A percentile compares a stretch with the other conserved stretches of the same genome.
Evolutionary conservation across 371 early-diverging fungal species (phyloP).

Genomic region (Mucor ambiguus): DNA sequence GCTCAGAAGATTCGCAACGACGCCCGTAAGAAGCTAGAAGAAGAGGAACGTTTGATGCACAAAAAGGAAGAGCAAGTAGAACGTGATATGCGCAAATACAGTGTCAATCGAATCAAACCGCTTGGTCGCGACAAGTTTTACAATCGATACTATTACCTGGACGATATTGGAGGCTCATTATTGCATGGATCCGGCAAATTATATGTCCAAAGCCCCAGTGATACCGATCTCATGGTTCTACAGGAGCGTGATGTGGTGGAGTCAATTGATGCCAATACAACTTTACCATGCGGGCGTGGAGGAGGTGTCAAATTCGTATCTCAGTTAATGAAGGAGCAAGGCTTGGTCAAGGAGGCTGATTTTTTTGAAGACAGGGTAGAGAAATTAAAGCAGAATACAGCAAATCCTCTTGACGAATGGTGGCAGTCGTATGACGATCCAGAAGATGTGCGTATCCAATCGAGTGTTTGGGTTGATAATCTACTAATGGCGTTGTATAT

Average conservation of each 20-base stretch:
- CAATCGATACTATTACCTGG: conserved; percentile 87
- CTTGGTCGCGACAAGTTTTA: conserved; percentile 85
- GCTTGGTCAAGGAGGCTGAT: conserved; percentile 28
- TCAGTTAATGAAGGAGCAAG: conserved; percentile 36
- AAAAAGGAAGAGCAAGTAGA: conserved; percentile 65
- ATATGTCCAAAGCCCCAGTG: conserved; percentile 64
- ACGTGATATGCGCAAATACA: conserved; percentile 63
- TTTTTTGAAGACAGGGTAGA: conserved; percentile 27
- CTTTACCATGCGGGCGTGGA: conserved; percentile 51
- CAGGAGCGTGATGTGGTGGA: conserved; percentile 37
- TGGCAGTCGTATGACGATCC: conserved; percentile 72
- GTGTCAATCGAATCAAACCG: conserved; percentile 68
- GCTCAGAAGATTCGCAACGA: conserved; percentile 46
- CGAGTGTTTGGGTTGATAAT: background rate
- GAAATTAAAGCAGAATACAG: conserved; percentile 11
- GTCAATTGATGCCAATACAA: conserved; percentile 14
- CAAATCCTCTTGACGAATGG: conserved; percentile 24
- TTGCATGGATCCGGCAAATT: conserved; percentile 64
- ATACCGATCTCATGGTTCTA: conserved; percentile 48
- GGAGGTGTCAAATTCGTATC: conserved; percentile 37
- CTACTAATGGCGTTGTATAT: background rate
- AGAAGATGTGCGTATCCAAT: conserved; percentile 46
- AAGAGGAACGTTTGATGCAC: conserved; percentile 50
- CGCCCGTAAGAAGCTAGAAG: conserved; percentile 50
- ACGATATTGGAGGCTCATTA: conserved; percentile 67